Evolutionary conservation across 495 filamentous ascomycete species (phyloP).

Genomic region (Neurospora cerealis): DNA sequence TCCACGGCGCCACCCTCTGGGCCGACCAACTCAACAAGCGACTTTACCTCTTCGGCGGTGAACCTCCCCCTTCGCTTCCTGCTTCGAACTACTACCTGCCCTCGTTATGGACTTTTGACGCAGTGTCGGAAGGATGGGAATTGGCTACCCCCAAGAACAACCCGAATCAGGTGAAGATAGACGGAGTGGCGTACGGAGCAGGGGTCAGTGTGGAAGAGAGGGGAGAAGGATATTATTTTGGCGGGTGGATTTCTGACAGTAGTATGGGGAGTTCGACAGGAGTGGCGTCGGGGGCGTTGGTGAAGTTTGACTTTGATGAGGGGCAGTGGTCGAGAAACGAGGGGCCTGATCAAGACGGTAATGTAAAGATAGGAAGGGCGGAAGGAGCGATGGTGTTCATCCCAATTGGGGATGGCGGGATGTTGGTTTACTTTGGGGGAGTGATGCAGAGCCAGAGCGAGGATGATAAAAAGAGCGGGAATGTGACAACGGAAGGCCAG

Average conservation of each 20-base stretch:
- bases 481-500: conserved; percentile 19
- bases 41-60: conserved; percentile 44
- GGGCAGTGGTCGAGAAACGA: not conserved
- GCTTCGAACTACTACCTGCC: conserved; percentile 12
- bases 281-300: not conserved
- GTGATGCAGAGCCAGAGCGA: conserved; percentile 6
- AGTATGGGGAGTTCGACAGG: not conserved
- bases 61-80: conserved; percentile 8
- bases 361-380: conserved; percentile 19
- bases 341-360: not conserved
- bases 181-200: conserved; percentile 17
- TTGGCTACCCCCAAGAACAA: not conserved
- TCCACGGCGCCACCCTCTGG: conserved; percentile 40
- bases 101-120: conserved; percentile 36
- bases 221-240: conserved; percentile 24
- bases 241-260: conserved; percentile 37
- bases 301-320: not conserved
- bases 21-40: conserved; percentile 42
- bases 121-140: conserved; percentile 22
- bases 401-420: conserved; percentile 41
- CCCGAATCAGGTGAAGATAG: not conserved
- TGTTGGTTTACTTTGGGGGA: conserved; percentile 45
- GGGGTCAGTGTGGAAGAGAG: conserved; percentile 11
- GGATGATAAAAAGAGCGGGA: conserved; percentile 15
- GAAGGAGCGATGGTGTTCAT: conserved; percentile 39